Base-by-base conservation (phyloP, 1,139 yeast genomes). In the Spencermartinsiella ligniputridi region DNA sequence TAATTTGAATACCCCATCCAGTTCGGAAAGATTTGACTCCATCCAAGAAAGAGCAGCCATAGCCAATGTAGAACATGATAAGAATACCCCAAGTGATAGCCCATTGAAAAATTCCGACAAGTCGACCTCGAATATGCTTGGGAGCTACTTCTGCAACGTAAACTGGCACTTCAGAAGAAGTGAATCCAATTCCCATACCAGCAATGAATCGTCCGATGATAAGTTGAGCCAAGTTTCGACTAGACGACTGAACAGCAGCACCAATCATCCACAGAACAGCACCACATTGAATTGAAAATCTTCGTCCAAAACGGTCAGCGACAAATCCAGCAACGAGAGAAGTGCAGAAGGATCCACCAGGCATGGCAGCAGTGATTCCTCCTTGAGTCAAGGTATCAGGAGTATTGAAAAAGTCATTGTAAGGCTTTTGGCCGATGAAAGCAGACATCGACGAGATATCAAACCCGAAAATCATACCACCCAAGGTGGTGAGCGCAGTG, bases 401-500 rank as follows among this genome's bases (percentile, higher is more conserved):
- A 46, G 54, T 35, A 45, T 59, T 50, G 53, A 68, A 68, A 48
- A 52, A 63, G 41, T 70, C 68, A 27, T 71, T 70, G 53, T 74
- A 78, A 18, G 83, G 72, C 53, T 81, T 87, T 8, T 81, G 78
- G n/a, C 87, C 85, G 39, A 90, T 77, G 42, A 90, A 79, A 19
- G 89, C 94, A 54, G 90, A 74, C 1, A 96, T 96, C 5, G 95
- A 82, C 3, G 96, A 87, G 40, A 90, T 88, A 63, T 90, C 97
- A 62, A 89, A 90, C 55, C 97, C 97, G 65, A 90, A 89, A 81
- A 89, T 80, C 70, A 87, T 83, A 11, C 97, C 97, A 2, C 96
- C 90, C 46, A 89, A 80, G 21, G 96, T 87, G 1, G 96, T 83
- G 15, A 86, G 53, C 8, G 44, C 30, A 3, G 70, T 66, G 27